Base-by-base conservation (phyloP, 225 moss, liverwort and hornwort species). In the Sphagnum tenellum region DNA sequence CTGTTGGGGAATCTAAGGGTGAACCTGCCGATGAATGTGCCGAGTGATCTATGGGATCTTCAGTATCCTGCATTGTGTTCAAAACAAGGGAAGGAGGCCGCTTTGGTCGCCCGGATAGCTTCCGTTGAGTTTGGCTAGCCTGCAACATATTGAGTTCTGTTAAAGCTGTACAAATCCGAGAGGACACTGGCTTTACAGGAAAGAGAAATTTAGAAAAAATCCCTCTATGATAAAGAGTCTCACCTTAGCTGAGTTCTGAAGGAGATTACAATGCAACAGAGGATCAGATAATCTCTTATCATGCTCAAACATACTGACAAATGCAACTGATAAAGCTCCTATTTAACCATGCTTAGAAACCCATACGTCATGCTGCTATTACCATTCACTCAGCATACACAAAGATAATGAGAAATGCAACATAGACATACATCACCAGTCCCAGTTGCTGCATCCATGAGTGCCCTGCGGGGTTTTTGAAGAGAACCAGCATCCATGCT, bases 1-100 rank as follows among this genome's bases (percentile, higher is more conserved):
- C 76, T 59, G 79, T 79, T 12, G 83, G 83, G 11, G 83, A 83
- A 74, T 72, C 79, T 8, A 74, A 72, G 50, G 79, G 74, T 52
- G 83, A 83, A 74, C 83, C 79, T 59, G 71, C 79, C 10, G 79
- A 79, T 61, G 83, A 83, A 13, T 73, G 74, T 52, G 57, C 67
- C 64, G 78, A 63, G 8, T 83, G 79, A 59, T 79, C 83, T 50
- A 70, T 59, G 8, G 60, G 56, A 63, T 83, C 79, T 56, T 83
- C 83, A n/a, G 74, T 59, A 53, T 74, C 70, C 55, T 79, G 75
- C 51, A 51, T 66, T 56, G 50, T 67, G 67, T 74, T 76, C 71
- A 83, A 62, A 65, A 71, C 72, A 57, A 77, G 51, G 12, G 79
- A 71, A 65, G 54, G 67, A 48, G 83, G 83, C 55, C 76, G 69